Percentiles rank a stretch among this genome's conserved stretches.
Conservation (phyloP, 164 flowering plant species). For the Vitis rotundifolia region DNA sequence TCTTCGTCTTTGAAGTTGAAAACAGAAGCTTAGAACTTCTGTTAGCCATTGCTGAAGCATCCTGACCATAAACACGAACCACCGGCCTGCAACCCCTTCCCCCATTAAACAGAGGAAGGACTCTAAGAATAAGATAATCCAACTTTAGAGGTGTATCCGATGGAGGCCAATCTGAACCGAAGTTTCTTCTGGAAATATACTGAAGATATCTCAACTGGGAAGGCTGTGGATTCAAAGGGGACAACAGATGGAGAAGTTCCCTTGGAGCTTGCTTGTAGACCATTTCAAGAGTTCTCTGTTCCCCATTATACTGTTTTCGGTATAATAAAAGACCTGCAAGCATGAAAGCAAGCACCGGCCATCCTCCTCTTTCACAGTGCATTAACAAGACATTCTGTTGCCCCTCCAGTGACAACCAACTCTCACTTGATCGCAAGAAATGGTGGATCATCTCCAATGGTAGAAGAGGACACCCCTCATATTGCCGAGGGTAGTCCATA, state of each 20-base stretch:
- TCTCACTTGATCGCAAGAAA: slow-evolving; percentile 85
- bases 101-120: slow-evolving; percentile 62
- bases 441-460: slow-evolving; percentile 90
- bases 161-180: slow-evolving; percentile 85
- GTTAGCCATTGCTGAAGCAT: slow-evolving; percentile 48
- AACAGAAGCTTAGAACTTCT: slow-evolving; percentile 71
- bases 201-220: slow-evolving; percentile 93
- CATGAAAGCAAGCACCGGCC: slow-evolving; percentile 98
- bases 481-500: slow-evolving; percentile 93
- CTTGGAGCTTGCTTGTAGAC: slow-evolving; percentile 92
- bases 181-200: slow-evolving; percentile 77
- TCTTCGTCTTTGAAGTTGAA: slow-evolving; percentile 61
- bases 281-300: slow-evolving; percentile 94
- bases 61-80: slow-evolving; percentile 83
- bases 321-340: slow-evolving; percentile 85
- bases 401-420: slow-evolving; percentile 90
- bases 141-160: slow-evolving; percentile 63
- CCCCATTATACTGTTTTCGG: slow-evolving; percentile 86
- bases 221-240: slow-evolving; percentile 89
- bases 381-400: slow-evolving; percentile 88
- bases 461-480: slow-evolving; percentile 83
- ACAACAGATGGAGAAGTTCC: slow-evolving; percentile 79
- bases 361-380: slow-evolving; percentile 98
- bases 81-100: slow-evolving; percentile 81
- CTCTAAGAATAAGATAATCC: slow-evolving; percentile 75